These are phyloP conservation scores for Podaxis sp. DNA, from an alignment of 768 basidiomycete genomes.

Conservation along the genomic window DNA sequence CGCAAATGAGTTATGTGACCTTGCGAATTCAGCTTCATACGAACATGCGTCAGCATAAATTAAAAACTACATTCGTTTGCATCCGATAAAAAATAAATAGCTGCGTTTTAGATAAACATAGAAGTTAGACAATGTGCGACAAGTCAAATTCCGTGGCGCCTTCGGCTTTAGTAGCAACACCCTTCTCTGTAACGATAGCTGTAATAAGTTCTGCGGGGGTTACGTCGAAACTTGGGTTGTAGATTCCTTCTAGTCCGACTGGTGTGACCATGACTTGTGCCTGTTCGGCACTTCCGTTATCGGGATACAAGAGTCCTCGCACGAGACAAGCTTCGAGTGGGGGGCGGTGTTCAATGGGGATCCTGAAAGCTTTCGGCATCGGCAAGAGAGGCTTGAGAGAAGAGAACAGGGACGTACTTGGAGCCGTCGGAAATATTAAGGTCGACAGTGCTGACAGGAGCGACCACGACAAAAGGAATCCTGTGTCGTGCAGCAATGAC, in stretches of 20 bases:
- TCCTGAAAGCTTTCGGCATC: conserved; percentile 32
- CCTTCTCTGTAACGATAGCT: conserved; percentile 95
- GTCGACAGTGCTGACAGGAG: conserved; percentile 91
- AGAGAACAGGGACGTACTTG: conserved; percentile 35
- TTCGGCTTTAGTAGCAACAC: conserved; percentile 74
- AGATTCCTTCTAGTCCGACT: conserved; percentile 56
- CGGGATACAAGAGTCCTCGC: conserved; percentile 72
- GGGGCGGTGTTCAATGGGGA: conserved; percentile 93
- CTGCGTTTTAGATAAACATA: not conserved
- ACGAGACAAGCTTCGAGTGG: conserved; percentile 85
- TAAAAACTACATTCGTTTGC: not conserved
- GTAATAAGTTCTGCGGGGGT: conserved; percentile 92
- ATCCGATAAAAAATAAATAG: not conserved
- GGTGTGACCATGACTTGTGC: conserved; percentile 87
- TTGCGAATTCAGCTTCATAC: not conserved
- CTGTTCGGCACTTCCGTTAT: conserved; percentile 53
- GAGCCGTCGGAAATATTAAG: conserved; percentile 71
- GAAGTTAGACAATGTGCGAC: conserved; percentile 45
- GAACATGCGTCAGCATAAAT: not conserved
- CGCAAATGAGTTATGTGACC: too few species aligned
- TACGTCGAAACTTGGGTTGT: conserved; percentile 97
- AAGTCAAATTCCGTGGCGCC: conserved; percentile 65
- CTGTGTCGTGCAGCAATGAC: conserved; percentile 85
- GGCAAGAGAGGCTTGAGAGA: conserved; percentile 10
- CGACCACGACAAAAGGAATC: conserved; percentile 91